phyloP scores from a whole-genome alignment of 192 early-diverging fungal species.

The Coemansia sp. region DNA sequence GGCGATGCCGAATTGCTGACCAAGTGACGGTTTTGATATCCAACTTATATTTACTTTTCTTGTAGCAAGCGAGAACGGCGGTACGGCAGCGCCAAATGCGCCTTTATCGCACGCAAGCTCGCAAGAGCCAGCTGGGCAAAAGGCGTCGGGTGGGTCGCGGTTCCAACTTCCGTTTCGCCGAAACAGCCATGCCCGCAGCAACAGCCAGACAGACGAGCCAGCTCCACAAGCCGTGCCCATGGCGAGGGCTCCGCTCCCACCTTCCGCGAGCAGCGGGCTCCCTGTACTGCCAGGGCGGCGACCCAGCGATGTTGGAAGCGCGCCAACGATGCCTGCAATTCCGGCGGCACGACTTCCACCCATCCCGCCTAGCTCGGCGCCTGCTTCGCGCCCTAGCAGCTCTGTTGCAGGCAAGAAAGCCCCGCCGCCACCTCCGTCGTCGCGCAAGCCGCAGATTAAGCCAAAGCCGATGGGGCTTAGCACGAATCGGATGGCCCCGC shows the following conservation, averaged over 20 bases:
- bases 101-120: background rate
- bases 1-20: background rate
- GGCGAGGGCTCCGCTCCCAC: constrained; percentile 8
- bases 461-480: constrained; percentile 39
- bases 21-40: background rate
- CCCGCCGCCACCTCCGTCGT: constrained; percentile 45
- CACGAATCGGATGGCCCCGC: constrained; percentile 12
- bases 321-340: background rate
- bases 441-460: constrained; percentile 45
- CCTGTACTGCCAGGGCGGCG: constrained; percentile 40
- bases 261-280: constrained; percentile 18
- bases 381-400: constrained; percentile 27
- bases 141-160: constrained; percentile 24
- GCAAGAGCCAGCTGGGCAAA: constrained; percentile 14
- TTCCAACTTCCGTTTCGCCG: constrained; percentile 41
- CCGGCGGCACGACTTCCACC: constrained; percentile 13
- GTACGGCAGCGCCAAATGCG: constrained; percentile 3
- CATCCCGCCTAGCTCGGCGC: constrained; percentile 19
- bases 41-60: background rate
- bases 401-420: constrained; percentile 37
- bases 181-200: constrained; percentile 37
- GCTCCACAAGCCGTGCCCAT: background rate
- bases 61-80: constrained; percentile 45
- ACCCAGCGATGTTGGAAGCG: constrained; percentile 25
- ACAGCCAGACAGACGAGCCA: constrained; percentile 28